Evolutionary conservation across 75 land plant species (phyloP).

Genomic region (Cryptomeria japonica): DNA sequence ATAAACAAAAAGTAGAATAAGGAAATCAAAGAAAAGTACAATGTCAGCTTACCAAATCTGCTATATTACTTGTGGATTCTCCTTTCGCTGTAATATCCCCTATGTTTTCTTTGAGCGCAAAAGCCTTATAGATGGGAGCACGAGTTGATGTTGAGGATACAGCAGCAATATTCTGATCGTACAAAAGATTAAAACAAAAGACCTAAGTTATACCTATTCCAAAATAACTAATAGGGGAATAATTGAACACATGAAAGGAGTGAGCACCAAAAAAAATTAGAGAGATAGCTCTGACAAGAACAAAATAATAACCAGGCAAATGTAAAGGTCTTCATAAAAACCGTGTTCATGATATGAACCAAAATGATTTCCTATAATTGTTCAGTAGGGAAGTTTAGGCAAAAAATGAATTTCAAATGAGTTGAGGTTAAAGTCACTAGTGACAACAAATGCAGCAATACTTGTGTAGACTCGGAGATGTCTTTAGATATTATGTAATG

Average conservation of each 20-base stretch:
- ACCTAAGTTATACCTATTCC: background rate
- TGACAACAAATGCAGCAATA: background rate
- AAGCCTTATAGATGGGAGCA: constrained; percentile 54
- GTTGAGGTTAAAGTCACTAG: background rate
- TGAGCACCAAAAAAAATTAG: background rate
- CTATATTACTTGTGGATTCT: constrained; percentile 50
- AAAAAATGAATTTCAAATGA: background rate
- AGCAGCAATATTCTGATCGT: constrained; percentile 45
- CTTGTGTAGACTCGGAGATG: background rate
- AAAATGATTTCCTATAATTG: background rate
- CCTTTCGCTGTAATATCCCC: constrained; percentile 59
- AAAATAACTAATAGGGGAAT: background rate
- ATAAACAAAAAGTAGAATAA: background rate
- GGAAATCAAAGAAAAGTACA: constrained; percentile 1
- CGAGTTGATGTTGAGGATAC: constrained; percentile 56
- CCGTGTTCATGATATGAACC: background rate
- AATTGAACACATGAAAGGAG: background rate
- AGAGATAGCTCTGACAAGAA: background rate
- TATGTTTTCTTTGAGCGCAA: constrained; percentile 50
- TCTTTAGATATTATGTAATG: background rate
- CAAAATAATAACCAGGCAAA: background rate
- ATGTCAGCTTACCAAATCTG: constrained; percentile 36
- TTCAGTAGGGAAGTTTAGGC: background rate
- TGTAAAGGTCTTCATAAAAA: background rate
- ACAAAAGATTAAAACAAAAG: background rate